Evolutionary conservation across 768 basidiomycete species (phyloP), one percentile per base, ranked within the genome.

Genomic region (Hemileccinum impolitum): DNA sequence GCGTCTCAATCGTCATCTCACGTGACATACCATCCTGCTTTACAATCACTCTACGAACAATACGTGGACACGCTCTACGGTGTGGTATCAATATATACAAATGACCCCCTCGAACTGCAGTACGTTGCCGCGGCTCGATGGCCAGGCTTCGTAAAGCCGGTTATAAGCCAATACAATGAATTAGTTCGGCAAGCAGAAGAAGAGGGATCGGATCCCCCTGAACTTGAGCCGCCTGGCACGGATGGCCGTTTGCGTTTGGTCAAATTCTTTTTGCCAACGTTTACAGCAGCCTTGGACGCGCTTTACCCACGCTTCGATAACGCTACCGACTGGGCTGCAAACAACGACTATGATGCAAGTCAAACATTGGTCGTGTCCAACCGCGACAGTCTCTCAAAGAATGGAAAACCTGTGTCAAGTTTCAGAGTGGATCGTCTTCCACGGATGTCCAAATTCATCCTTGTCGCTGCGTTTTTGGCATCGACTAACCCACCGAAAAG

Each of bases 401-500:
- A 5, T n/a, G 45, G 11, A 28, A 58, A 41, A 59, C 46, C 28
- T 39, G 45, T 18, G 7, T 28, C 51, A 4, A 30, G n/a, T 25
- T 43, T 58, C 38, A 61, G 57, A 23, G 60, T 72, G 14, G 62
- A 63, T 4, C 66, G 71, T 17, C 70, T 87, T 31, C 83, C 85
- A 2, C 76, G 78, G 4, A 79, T 88, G 75, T 81, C 82, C 18
- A 87, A 86, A 59, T 92, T 82, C 57, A 73, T 93, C 19, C 69
- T 94, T 5, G 65, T 93, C 4, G 86, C 89, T 0, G 79, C 84
- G 1, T 95, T 84, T 60, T 68, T 93, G 35, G 90, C 91, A 6
- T 90, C 90, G 36, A 87, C 85, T 36, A 96, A 95, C 59, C 92
- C 93, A 2, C 66, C 83, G 0, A 85, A 82, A 59, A 84, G 82